Base-by-base conservation (phyloP, 2,329 filamentous ascomycete genomes). In the Colletotrichum costaricense region DNA sequence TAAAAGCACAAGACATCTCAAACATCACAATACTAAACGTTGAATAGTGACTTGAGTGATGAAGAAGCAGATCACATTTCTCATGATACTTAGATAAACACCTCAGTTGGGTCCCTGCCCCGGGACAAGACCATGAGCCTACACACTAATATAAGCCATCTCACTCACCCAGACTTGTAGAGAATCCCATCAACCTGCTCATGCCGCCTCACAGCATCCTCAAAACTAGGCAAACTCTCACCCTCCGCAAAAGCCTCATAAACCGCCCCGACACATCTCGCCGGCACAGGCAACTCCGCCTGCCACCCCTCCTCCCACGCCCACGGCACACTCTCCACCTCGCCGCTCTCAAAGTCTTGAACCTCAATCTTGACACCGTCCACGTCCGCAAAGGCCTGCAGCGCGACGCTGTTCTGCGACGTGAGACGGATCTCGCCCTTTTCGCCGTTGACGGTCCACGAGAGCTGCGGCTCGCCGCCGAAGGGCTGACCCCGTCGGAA, bases 211-310 rank as follows among this genome's bases (percentile, higher is more conserved):
- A 72, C 9, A 19, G 72, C 72, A 38, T 72, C 63, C 19, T 74
- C 72, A 30, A 74, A 74, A 30, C 26, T 63, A 28, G 60, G 42
- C n/a, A 74, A 38, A 2, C 12, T 22, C 46, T 33, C 54, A 1
- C 38, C 64, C 24, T 49, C 38, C 3, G 87, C 87, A 80, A 86
- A 90, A 1, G 82, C 84, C 76, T 93, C 90, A 79, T 92, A 92
- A 0, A 91, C 76, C 24, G 83, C 84, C 0, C 85, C 90, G 33
- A 92, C 86, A 75, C 86, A 88, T 65, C 87, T 83, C 1, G 83
- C 84, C 3, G 81, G 76, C 1, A 84, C 46, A 0, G 87, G 84
- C 22, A 90, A 72, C 12, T 85, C 82, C 12, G 84, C 81, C 76
- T 87, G 86, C 80, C 85, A 87, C 3, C 19, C 42, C 19, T 84